A percentile compares a stretch with the other conserved stretches of the same genome.
Evolutionary conservation across 306 rosid genomes (phyloP).

Genomic region (Carpinus fangiana): DNA sequence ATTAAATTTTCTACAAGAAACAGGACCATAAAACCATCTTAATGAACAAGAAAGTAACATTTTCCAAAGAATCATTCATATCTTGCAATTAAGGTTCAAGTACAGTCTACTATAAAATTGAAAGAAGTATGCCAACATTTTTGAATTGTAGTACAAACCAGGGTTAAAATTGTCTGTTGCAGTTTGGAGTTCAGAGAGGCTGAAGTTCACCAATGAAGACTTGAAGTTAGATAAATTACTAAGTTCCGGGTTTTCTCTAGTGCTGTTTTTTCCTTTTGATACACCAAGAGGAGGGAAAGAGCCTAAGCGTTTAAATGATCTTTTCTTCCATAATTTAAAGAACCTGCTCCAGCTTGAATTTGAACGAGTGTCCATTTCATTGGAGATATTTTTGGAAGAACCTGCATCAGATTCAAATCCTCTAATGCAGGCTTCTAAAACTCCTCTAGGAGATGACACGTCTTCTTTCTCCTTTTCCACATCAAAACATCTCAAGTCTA

Average conservation of each 20-base stretch:
- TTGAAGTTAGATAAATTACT: constrained; percentile 43
- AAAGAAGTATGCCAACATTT: not conserved
- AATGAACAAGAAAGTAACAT: constrained; percentile 19
- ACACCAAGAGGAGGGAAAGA: constrained; percentile 53
- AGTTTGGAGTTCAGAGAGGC: constrained; percentile 44
- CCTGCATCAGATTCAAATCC: constrained; percentile 31
- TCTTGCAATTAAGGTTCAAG: not conserved
- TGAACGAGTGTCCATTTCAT: constrained; percentile 30
- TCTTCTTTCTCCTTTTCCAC: constrained; percentile 65
- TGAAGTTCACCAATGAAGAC: constrained; percentile 53
- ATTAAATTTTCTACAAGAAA: constrained; percentile 55
- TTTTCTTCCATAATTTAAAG: constrained; percentile 46
- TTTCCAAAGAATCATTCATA: not conserved
- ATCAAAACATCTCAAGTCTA: constrained; percentile 65
- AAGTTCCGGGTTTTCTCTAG: constrained; percentile 37
- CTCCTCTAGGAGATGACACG: constrained; percentile 77
- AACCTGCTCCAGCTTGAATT: constrained; percentile 43
- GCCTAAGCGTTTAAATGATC: constrained; percentile 42
- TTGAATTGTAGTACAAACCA: constrained; percentile 39
- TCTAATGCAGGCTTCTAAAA: constrained; percentile 53
- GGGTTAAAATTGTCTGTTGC: constrained; percentile 65
- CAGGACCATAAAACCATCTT: constrained; percentile 14
- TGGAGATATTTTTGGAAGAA: constrained; percentile 19
- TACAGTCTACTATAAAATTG: not conserved
- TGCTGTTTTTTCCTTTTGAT: constrained; percentile 51